A percentile compares a stretch with the other conserved stretches of the same genome.
Evolutionary conservation across 305 asterid species (phyloP).

Genomic region (Rubia balearica): DNA sequence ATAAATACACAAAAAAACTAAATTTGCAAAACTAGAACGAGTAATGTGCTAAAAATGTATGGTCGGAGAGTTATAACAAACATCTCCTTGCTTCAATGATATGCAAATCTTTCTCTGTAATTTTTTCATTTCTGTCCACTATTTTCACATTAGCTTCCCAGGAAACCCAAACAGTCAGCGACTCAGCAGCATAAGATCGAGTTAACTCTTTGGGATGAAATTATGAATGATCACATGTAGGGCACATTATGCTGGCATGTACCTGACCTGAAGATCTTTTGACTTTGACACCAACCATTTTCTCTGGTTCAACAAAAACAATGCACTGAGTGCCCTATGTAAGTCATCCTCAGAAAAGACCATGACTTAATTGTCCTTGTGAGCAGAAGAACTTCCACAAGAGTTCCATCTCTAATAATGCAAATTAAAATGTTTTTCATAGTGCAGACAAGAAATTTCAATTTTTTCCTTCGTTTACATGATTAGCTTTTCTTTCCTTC

Average conservation of each 20-base stretch:
- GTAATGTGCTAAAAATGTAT: neutral
- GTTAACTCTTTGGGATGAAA: neutral
- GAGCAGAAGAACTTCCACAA: neutral
- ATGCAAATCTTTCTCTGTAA: neutral
- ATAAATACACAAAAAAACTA: neutral
- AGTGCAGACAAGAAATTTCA: neutral
- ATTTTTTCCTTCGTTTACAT: neutral
- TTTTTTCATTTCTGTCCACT: neutral
- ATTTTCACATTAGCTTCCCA: neutral
- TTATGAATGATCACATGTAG: neutral
- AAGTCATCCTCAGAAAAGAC: neutral
- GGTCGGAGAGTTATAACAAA: neutral
- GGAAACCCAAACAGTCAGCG: neutral
- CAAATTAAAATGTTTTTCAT: neutral
- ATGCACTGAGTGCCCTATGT: neutral
- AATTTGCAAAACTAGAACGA: slow-evolving; percentile 1
- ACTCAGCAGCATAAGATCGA: neutral
- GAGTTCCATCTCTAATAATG: neutral
- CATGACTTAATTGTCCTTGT: neutral
- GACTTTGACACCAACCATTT: neutral
- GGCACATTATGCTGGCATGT: neutral
- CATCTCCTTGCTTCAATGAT: slow-evolving; percentile 1
- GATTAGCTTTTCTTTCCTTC: neutral
- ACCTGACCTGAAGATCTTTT: neutral
- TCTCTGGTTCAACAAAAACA: neutral